Base-by-base conservation (phyloP, 1,139 yeast species). In the Nakaseomyces bracarensis region DNA sequence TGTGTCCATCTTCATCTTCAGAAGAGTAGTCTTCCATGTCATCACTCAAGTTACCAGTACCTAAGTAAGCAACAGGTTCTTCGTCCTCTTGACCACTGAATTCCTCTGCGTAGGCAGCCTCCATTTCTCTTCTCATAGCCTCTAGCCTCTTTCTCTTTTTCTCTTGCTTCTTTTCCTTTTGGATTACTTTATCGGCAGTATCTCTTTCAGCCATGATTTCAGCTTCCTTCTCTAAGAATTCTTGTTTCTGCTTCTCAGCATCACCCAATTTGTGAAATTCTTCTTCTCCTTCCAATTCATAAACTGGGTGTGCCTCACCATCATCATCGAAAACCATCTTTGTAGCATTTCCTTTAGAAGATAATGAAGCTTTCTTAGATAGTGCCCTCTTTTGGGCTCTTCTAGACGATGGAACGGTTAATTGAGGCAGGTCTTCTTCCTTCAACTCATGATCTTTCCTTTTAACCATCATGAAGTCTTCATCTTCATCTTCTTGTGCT, bases 271-370 rank as follows among this genome's bases (percentile, higher is more conserved):
- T 76, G 49, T 65, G 73, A 73, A 93, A 91, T 47, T 83, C 95
- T 38, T 80, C 94, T 62, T 87, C 96, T 51, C 82, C 86, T 59
- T 86, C 91, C 47, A 91, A 71, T 64, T 91, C 97, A 58, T 91
- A 91, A 11, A 89, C 70, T 11, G 94, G 84, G 64, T 89, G 97
- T 0, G 97, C 80, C 7, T 71, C 70, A 33, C 99, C 99, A 2
- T 91, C 96, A 49, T 91, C 98, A 58, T 91, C 99, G 60, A 91
- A 91, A 43, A 75, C 72, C 53, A 91, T 65, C 61, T 86, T 91
- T 25, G 85, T 76, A 14, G 96, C 81, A 47, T 77, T 75, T 7
- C 87, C 83, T 47, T 74, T 75, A 18, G 72, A 65, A 26, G 77
- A 64, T n/a, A 78, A 58, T n/a, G 84, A 74, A 11, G 79, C 77